Evolutionary conservation across 179 eudicot species (phyloP), one percentile per base, ranked within the genome.

Genomic region (Pouteria campechiana): DNA sequence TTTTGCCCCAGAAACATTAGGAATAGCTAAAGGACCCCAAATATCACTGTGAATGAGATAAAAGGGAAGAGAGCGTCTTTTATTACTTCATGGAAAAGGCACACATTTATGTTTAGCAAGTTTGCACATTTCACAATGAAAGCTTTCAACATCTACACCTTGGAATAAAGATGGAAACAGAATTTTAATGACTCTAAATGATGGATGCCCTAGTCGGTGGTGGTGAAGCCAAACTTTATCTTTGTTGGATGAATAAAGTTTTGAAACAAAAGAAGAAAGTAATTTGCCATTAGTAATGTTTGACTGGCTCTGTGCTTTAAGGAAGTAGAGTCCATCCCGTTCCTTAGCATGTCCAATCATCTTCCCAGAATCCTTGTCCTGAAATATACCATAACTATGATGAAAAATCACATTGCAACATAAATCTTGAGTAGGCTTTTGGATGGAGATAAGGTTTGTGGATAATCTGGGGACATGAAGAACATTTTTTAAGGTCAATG

Each of bases 341-440:
- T 46, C 40, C 6, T 24, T 32, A 32, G 35, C 39, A 46, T 12
- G 51, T 32, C 51, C 39, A 46, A 46, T 46, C 40, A 21, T 32
- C 51, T 5, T 46, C 29, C 40, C 39, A 17, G 27, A 32, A 32
- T 19, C 29, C 29, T 46, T 3, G 28, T 46, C 39, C 29, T 18
- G 7, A 46, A 46, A 46, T 23, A 46, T 19, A 32, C 40, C 32
- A 46, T 32, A 20, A 20, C 11, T 46, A 3, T 18, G n/a, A 33
- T n/a, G 14, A 46, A 46, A 46, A n/a, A 46, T 10, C 37, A 46
- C 51, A 20, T 46, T 32, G 17, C 29, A 33, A 46, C 10, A 3
- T 32, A 33, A n/a, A 32, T 32, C 51, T 46, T 12, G 25, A 46
- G 29, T 32, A 6, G 33, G 8, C 12, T 46, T 46, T 3, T 17